phyloP scores from a whole-genome alignment of 768 basidiomycete species.

The Xerocomus brunneocitrinus region DNA sequence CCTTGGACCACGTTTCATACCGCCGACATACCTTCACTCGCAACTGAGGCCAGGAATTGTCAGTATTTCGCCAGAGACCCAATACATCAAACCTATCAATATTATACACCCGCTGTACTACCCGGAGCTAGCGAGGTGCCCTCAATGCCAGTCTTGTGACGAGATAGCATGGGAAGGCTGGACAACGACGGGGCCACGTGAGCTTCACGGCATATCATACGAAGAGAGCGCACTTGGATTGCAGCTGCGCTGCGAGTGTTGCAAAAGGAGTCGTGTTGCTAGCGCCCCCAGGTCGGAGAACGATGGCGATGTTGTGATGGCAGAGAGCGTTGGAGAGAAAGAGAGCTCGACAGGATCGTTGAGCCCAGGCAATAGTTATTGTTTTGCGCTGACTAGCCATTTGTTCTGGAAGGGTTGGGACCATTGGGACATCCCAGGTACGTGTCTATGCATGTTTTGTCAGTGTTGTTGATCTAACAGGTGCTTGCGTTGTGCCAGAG shows the following conservation, averaged over 20 bases:
- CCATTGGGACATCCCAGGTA: neutral
- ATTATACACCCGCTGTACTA: neutral
- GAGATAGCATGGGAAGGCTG: neutral
- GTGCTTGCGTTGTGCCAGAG: neutral
- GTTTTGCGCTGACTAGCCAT: neutral
- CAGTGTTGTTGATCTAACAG: neutral
- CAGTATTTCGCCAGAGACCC: neutral
- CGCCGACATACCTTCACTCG: neutral
- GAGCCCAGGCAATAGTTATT: neutral
- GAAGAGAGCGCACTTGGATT: neutral
- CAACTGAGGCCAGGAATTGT: neutral
- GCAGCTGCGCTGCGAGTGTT: neutral
- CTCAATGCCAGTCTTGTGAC: neutral
- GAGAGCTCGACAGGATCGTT: neutral
- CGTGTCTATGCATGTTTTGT: neutral
- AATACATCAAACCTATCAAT: neutral
- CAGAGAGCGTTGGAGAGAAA: neutral
- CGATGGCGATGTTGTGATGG: neutral
- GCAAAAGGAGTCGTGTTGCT: neutral
- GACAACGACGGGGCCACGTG: neutral
- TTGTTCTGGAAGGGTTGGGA: neutral
- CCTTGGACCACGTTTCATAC: neutral
- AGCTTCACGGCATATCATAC: neutral
- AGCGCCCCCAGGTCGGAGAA: neutral
- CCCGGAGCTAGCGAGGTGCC: neutral